These are phyloP conservation scores for Amphibolis antarctica DNA, from an alignment of 106 monocot genomes.

Conservation along the genomic window DNA sequence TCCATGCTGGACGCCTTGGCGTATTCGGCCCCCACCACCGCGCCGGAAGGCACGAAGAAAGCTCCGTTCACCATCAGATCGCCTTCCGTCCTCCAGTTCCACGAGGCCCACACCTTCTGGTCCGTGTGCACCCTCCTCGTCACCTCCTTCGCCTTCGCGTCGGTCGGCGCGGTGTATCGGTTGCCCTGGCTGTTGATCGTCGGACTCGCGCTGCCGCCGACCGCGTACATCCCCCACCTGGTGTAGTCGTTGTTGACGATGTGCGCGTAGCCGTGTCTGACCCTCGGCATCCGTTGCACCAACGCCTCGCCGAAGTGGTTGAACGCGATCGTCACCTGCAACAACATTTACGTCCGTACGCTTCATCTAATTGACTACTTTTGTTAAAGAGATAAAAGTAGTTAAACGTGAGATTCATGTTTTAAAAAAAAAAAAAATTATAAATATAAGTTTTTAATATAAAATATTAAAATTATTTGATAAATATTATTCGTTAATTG, in stretches of 20 bases:
- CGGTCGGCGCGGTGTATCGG: conserved; percentile 36
- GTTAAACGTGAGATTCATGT: too few relatives aligned
- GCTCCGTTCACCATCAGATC: conserved; percentile 83
- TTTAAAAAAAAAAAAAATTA: too few relatives aligned
- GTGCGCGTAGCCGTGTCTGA: conserved; percentile 48
- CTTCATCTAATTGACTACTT: too few relatives aligned
- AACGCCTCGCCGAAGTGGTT: too few relatives aligned
- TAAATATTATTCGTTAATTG: too few relatives aligned
- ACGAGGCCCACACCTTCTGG: conserved; percentile 45
- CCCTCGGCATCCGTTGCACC: conserved; percentile 61
- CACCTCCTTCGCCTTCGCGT: conserved; percentile 42
- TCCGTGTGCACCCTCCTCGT: conserved; percentile 58
- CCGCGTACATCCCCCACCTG: conserved; percentile 65
- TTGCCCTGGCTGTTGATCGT: conserved; percentile 78
- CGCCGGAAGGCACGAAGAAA: conserved; percentile 85
- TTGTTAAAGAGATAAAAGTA: too few relatives aligned
- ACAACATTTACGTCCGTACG: too few relatives aligned
- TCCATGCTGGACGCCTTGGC: conserved; percentile 24
- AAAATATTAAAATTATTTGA: too few relatives aligned
- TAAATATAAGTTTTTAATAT: too few relatives aligned
- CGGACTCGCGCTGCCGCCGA: conserved; percentile 56
- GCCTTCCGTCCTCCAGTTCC: conserved; percentile 92
- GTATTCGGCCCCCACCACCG: conserved; percentile 35
- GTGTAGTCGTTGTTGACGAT: conserved; percentile 66
- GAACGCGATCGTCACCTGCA: conserved; percentile 86